Percentiles rank a stretch among this genome's conserved stretches.
Conservation (phyloP, 768 basidiomycete genomes). For the Tulasnella sp. region DNA sequence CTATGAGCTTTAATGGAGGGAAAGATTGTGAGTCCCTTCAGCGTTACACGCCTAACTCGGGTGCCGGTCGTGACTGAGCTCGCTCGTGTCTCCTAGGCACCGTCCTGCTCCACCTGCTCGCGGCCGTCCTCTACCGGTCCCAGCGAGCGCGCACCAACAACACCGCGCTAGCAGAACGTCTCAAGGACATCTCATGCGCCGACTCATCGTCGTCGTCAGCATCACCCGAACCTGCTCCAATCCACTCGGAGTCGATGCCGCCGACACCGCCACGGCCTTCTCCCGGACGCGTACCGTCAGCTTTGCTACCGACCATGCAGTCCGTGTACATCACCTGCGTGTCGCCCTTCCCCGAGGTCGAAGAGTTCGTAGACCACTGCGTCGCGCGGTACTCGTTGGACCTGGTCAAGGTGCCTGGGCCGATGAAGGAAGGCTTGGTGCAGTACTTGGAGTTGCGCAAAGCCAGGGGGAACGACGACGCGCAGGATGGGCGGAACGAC, state of each 20-base stretch:
- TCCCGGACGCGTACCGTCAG: constrained; percentile 39
- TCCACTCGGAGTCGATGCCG: background rate
- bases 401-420: constrained; percentile 56
- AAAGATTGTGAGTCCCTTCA: constrained; percentile 72
- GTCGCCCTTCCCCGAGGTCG: constrained; percentile 80
- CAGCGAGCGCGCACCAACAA: background rate
- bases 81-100: constrained; percentile 57
- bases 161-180: background rate
- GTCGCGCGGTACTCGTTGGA: constrained; percentile 66
- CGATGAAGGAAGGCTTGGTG: constrained; percentile 74
- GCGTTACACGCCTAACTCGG: constrained; percentile 5
- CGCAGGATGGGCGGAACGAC: background rate
- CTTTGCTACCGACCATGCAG: constrained; percentile 47
- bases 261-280: constrained; percentile 35
- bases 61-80: background rate
- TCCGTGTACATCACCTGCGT: constrained; percentile 87
- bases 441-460: constrained; percentile 53
- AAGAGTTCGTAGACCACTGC: constrained; percentile 71
- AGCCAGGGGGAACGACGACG: constrained; percentile 25
- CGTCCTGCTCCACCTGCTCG: constrained; percentile 86
- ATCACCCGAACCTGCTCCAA: background rate
- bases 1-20: constrained; percentile 96
- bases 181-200: background rate
- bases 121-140: constrained; percentile 58
- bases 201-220: constrained; percentile 1